These are phyloP conservation scores for Nakazawaea molendinolei DNA, from an alignment of 805 yeast species.

Conservation along the genomic window DNA sequence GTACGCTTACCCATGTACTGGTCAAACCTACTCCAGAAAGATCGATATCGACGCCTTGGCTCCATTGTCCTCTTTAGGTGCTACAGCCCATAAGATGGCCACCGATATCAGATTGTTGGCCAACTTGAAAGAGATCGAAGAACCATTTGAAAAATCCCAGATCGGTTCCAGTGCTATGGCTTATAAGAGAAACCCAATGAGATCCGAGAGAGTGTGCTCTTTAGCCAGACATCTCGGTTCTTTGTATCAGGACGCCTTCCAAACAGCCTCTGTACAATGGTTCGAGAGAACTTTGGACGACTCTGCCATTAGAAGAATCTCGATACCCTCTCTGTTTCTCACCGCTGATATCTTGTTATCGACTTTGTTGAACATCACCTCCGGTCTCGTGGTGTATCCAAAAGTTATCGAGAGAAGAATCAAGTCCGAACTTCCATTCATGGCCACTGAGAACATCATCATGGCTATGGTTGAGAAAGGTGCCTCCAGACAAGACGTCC, in stretches of 20 bases:
- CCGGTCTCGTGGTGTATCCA: constrained; percentile 96
- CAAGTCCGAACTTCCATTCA: constrained; percentile 90
- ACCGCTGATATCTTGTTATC: constrained; percentile 91
- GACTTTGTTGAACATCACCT: constrained; percentile 84
- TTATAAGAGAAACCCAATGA: constrained; percentile 98
- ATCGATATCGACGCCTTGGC: constrained; percentile 91
- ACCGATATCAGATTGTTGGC: constrained; percentile 95
- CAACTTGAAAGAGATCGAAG: constrained; percentile 94
- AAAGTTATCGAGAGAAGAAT: constrained; percentile 98
- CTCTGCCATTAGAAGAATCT: constrained; percentile 95
- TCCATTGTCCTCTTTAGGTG: constrained; percentile 92
- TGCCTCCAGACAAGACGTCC: constrained; percentile 96
- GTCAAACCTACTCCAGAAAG: constrained; percentile 98
- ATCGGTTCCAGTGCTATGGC: constrained; percentile 99
- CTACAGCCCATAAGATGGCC: constrained; percentile 95
- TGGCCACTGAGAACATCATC: constrained; percentile 98
- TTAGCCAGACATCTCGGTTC: constrained; percentile 93
- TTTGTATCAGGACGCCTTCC: constrained; percentile 85
- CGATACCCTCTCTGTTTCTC: constrained; percentile 92
- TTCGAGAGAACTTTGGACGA: constrained; percentile 98
- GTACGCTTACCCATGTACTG: constrained; percentile 94
- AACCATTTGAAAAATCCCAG: constrained; percentile 97
- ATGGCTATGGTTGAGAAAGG: constrained; percentile 99
- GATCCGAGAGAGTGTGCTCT: constrained; percentile 98
- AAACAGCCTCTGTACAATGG: constrained; percentile 98